phyloP scores from a whole-genome alignment of 805 yeast species.

The Wickerhamomyces bovis region DNA sequence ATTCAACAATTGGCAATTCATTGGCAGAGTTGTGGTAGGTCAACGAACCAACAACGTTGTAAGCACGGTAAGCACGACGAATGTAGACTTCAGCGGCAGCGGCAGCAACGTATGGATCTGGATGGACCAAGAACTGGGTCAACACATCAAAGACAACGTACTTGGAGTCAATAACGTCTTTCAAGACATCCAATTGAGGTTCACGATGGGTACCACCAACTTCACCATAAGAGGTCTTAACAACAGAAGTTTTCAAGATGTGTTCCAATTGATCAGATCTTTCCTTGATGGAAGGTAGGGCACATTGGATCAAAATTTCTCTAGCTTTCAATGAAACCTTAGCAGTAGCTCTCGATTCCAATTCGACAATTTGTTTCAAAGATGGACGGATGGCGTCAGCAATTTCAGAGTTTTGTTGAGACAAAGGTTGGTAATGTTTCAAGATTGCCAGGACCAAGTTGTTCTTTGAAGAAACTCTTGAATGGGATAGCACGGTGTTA shows the following conservation, averaged over 20 bases:
- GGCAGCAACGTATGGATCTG: slow-evolving; percentile 82
- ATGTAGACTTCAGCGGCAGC: slow-evolving; percentile 97
- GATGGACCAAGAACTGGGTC: slow-evolving; percentile 79
- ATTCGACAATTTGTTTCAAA: slow-evolving; percentile 74
- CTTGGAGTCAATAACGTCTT: slow-evolving; percentile 93
- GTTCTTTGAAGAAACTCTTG: slow-evolving; percentile 90
- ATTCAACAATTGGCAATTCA: slow-evolving; percentile 66
- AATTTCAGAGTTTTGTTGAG: slow-evolving; percentile 65
- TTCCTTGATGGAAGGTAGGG: slow-evolving; percentile 92
- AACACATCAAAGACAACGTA: slow-evolving; percentile 95
- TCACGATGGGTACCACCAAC: slow-evolving; percentile 66
- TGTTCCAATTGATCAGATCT: slow-evolving; percentile 97
- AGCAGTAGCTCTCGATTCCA: slow-evolving; percentile 86
- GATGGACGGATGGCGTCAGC: slow-evolving; percentile 64
- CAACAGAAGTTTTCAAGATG: slow-evolving; percentile 85
- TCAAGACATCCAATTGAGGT: slow-evolving; percentile 74
- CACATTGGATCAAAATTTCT: slow-evolving; percentile 93
- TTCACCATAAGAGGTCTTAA: slow-evolving; percentile 86
- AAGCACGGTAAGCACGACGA: slow-evolving; percentile 95
- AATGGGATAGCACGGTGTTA: slow-evolving; percentile 73
- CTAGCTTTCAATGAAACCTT: slow-evolving; percentile 94
- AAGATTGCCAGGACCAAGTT: slow-evolving; percentile 82
- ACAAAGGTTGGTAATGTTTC: slow-evolving; percentile 71
- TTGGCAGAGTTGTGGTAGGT: slow-evolving; percentile 45
- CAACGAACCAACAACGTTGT: slow-evolving; percentile 77